phyloP scores from a whole-genome alignment of 108 stramenopile genomes.

The Nitzschia sp. region DNA sequence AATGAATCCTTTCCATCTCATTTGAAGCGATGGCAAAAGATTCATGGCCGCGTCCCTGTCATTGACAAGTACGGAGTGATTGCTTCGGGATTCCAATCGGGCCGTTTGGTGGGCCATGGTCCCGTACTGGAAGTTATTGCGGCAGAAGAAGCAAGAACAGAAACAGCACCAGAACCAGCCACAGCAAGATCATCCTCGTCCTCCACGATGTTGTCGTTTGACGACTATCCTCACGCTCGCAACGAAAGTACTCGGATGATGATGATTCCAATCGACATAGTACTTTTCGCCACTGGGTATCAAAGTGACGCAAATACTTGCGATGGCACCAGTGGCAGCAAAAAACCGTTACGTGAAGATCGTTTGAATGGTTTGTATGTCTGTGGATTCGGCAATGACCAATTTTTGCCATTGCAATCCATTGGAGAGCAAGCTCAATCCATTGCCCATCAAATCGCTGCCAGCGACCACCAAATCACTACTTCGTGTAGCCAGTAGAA shows the following conservation, averaged over 20 bases:
- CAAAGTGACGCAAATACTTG: too few species aligned
- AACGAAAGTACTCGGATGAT: too few species aligned
- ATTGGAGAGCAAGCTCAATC: conserved; percentile 41
- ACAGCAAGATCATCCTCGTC: too few species aligned
- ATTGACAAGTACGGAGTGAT: conserved; percentile 50
- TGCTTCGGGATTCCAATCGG: conserved; percentile 40
- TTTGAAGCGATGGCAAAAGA: conserved; percentile 34
- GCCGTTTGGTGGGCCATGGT: conserved; percentile 47
- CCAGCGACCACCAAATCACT: too few species aligned
- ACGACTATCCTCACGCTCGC: neutral
- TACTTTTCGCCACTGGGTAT: conserved; percentile 55
- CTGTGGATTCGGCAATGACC: conserved; percentile 50
- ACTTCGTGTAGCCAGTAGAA: neutral
- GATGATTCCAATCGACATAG: conserved; percentile 35
- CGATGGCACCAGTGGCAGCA: too few species aligned
- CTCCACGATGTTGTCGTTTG: neutral
- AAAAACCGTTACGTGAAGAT: conserved; percentile 43
- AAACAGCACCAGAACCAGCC: too few species aligned
- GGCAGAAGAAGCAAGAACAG: too few species aligned
- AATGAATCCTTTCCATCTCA: conserved; percentile 41
- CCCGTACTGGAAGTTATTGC: conserved; percentile 22
- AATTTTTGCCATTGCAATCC: conserved; percentile 44
- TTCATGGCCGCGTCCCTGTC: conserved; percentile 47
- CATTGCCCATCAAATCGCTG: neutral
- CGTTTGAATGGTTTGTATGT: conserved; percentile 52